Conservation (phyloP, 805 yeast species). For the Kuraishia floccosa region DNA sequence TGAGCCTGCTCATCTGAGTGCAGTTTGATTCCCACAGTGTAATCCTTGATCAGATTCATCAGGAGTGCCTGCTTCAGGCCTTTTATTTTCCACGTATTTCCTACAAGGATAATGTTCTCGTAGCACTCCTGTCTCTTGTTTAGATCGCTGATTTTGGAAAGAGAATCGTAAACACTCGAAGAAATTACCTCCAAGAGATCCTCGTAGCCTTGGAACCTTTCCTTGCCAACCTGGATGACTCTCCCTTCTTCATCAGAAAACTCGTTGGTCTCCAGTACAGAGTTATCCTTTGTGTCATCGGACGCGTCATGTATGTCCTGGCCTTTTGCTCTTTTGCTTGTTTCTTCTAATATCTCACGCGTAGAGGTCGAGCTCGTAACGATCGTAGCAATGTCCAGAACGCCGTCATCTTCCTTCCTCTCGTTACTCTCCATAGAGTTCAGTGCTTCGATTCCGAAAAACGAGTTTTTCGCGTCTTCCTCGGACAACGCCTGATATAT, state of each 20-base stretch:
- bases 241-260: slow-evolving; percentile 53
- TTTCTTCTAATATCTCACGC: slow-evolving; percentile 28
- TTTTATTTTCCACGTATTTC: slow-evolving; percentile 61
- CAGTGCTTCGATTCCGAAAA: slow-evolving; percentile 45
- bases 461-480: slow-evolving; percentile 50
- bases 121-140: slow-evolving; percentile 71
- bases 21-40: slow-evolving; percentile 27
- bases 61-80: slow-evolving; percentile 71
- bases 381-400: slow-evolving; percentile 80
- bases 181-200: slow-evolving; percentile 46
- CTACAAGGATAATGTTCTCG: slow-evolving; percentile 72
- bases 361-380: slow-evolving; percentile 65
- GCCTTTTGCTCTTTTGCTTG: slow-evolving; percentile 10
- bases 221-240: slow-evolving; percentile 67
- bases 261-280: slow-evolving; percentile 60
- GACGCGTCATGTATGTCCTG: slow-evolving; percentile 6
- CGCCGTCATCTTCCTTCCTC: slow-evolving; percentile 62
- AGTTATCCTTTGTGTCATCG: slow-evolving; percentile 32
- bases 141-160: slow-evolving; percentile 46
- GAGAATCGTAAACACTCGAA: slow-evolving; percentile 36
- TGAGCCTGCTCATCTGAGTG: slow-evolving; percentile 4
- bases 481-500: slow-evolving; percentile 74
- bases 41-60: slow-evolving; percentile 33
- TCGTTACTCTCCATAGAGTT: slow-evolving; percentile 12
- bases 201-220: slow-evolving; percentile 75